These are phyloP conservation scores for Leptodontidium sp. DNA, from an alignment of 2,329 filamentous ascomycete species.

Conservation along the genomic window DNA sequence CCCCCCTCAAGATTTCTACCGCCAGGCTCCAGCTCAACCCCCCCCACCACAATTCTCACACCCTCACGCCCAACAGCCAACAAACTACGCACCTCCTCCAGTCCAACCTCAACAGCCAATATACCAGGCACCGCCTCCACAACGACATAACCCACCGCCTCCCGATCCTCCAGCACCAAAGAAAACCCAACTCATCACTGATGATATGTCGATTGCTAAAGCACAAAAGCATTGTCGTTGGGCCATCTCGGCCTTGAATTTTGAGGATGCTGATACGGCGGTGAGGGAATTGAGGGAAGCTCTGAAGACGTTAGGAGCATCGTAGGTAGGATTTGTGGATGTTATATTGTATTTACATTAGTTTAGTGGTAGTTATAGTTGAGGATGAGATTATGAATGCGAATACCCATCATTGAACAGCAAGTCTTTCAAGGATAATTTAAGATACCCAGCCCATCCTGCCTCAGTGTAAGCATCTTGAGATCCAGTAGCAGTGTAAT, in stretches of 20 bases:
- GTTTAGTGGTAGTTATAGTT: not conserved
- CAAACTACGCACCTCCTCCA: slow-evolving; percentile 35
- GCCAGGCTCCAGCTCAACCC: slow-evolving; percentile 29
- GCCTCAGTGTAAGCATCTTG: no score
- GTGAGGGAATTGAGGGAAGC: slow-evolving; percentile 84
- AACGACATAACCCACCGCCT: slow-evolving; percentile 20
- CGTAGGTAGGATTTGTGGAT: slow-evolving; percentile 27
- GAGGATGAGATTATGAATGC: slow-evolving; percentile 5
- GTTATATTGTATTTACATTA: slow-evolving; percentile 20
- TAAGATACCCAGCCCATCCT: not conserved
- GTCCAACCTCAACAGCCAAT: slow-evolving; percentile 30
- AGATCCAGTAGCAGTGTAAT: no score
- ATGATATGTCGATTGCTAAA: slow-evolving; percentile 75
- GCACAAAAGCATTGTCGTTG: slow-evolving; percentile 97
- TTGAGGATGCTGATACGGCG: slow-evolving; percentile 92
- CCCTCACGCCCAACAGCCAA: slow-evolving; percentile 22
- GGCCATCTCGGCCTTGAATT: slow-evolving; percentile 96
- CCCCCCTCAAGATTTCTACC: slow-evolving; percentile 32
- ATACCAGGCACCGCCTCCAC: slow-evolving; percentile 32
- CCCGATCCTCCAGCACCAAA: slow-evolving; percentile 39
- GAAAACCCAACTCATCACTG: slow-evolving; percentile 58
- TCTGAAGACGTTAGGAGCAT: slow-evolving; percentile 54
- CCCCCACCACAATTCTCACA: slow-evolving; percentile 35
- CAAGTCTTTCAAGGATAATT: not conserved
- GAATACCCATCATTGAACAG: slow-evolving; percentile 16